These are phyloP conservation scores for Peronospora destructor DNA, from an alignment of 352 stramenopile species.

Conservation along the genomic window DNA sequence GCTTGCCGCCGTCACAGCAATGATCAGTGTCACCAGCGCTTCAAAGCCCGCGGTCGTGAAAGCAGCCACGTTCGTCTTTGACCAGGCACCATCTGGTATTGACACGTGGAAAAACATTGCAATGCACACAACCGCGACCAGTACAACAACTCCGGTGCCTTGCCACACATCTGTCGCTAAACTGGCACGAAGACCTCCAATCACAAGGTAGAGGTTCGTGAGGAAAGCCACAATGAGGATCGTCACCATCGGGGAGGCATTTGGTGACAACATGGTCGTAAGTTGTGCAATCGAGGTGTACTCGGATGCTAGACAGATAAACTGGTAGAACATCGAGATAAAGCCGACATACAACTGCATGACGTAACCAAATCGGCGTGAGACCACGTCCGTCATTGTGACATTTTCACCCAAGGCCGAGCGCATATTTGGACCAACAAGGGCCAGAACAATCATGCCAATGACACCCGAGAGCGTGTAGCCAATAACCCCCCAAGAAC, in stretches of 20 bases:
- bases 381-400: conserved; percentile 60
- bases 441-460: conserved; percentile 48
- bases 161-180: conserved; percentile 73
- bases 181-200: conserved; percentile 64
- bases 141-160: conserved; percentile 47
- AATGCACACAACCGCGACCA: conserved; percentile 54
- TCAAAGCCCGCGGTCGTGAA: conserved; percentile 64
- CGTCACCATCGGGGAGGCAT: conserved; percentile 34
- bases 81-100: conserved; percentile 48
- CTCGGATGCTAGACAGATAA: conserved; percentile 71
- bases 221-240: conserved; percentile 58
- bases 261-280: conserved; percentile 40
- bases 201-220: conserved; percentile 69
- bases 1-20: conserved; percentile 56
- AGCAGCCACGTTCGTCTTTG: conserved; percentile 42
- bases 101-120: conserved; percentile 53
- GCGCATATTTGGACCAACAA: conserved; percentile 51
- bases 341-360: conserved; percentile 65
- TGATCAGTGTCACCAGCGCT: conserved; percentile 60
- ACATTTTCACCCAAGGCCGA: conserved; percentile 58
- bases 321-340: conserved; percentile 76
- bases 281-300: conserved; percentile 57
- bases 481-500: conserved; percentile 69
- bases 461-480: conserved; percentile 60
- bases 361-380: conserved; percentile 49